Percentiles rank a stretch among this genome's conserved stretches.
Conservation (phyloP, 2,329 filamentous ascomycete genomes). For the Fusarium odoratissimum region DNA sequence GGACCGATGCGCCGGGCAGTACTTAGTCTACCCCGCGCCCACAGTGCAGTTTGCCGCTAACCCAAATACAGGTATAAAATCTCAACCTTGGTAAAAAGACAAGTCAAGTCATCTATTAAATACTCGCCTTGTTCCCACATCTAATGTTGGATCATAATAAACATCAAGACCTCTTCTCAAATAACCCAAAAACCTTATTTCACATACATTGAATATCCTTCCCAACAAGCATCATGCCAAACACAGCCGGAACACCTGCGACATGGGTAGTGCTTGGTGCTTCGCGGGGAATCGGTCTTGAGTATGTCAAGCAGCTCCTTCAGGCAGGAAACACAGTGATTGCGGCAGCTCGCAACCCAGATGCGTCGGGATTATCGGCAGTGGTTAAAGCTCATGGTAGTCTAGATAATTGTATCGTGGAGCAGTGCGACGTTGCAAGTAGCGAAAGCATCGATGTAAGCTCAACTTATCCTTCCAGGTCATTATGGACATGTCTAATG, state of each 20-base stretch:
- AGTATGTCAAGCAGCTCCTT: not conserved
- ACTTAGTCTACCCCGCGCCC: not conserved
- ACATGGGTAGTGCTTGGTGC: constrained; percentile 1
- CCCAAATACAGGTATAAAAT: not conserved
- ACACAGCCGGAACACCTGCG: rapidly evolving
- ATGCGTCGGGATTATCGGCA: rapidly evolving
- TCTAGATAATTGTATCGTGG: not conserved
- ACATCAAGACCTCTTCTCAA: not conserved
- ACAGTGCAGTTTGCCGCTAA: not conserved
- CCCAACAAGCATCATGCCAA: not conserved
- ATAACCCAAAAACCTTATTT: rapidly evolving
- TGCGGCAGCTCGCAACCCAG: not conserved
- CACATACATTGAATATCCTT: rapidly evolving
- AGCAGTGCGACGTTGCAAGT: not conserved
- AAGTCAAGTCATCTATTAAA: not conserved
- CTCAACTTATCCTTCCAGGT: rapidly evolving
- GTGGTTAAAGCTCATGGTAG: rapidly evolving
- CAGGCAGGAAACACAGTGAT: rapidly evolving
- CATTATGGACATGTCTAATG: rapidly evolving
- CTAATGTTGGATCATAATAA: rapidly evolving
- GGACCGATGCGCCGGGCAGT: not conserved
- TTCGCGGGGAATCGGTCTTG: not conserved
- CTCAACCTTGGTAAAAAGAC: rapidly evolving
- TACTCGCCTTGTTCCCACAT: not conserved
- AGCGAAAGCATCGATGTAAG: not conserved